Evolutionary conservation across 352 stramenopile genomes (phyloP).

Genomic region (Phytophthora cryptogea): DNA sequence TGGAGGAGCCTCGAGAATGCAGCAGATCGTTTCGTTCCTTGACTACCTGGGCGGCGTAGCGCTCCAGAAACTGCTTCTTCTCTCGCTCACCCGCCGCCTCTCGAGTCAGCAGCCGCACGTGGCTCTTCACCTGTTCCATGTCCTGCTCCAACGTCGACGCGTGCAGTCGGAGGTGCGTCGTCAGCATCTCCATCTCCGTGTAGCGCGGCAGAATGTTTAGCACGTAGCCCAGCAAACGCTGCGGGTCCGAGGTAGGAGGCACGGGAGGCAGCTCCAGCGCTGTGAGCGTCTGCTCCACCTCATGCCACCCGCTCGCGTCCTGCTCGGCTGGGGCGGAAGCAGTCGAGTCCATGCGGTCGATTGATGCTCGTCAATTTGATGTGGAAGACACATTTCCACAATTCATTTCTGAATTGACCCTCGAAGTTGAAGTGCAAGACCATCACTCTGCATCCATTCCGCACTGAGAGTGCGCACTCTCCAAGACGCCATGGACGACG

Average conservation of each 20-base stretch:
- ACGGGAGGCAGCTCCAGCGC: conserved; percentile 59
- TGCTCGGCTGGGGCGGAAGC: conserved; percentile 4
- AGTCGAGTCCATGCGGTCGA: not conserved
- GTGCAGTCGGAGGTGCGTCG: conserved; percentile 77
- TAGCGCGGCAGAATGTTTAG: conserved; percentile 78
- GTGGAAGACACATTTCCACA: not conserved
- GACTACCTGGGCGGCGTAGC: conserved; percentile 82
- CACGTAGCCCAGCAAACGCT: conserved; percentile 77
- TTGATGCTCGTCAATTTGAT: conserved; percentile 2
- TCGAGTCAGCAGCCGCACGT: conserved; percentile 56
- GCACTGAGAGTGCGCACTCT: conserved; percentile 25
- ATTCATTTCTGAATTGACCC: conserved; percentile 34
- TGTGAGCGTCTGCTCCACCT: conserved; percentile 61
- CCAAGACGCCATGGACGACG: conserved; percentile 50
- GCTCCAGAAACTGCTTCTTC: conserved; percentile 81
- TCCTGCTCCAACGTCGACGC: conserved; percentile 74
- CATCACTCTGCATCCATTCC: conserved; percentile 38
- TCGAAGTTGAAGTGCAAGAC: conserved; percentile 51
- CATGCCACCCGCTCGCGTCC: conserved; percentile 46
- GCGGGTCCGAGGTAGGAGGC: conserved; percentile 74
- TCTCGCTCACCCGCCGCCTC: conserved; percentile 62
- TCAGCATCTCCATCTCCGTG: conserved; percentile 83
- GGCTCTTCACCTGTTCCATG: conserved; percentile 70
- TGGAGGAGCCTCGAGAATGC: conserved; percentile 50
- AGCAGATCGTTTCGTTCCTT: conserved; percentile 86